Evolutionary conservation across 805 yeast genomes (phyloP).

Genomic region (Suhomyces sp.): DNA sequence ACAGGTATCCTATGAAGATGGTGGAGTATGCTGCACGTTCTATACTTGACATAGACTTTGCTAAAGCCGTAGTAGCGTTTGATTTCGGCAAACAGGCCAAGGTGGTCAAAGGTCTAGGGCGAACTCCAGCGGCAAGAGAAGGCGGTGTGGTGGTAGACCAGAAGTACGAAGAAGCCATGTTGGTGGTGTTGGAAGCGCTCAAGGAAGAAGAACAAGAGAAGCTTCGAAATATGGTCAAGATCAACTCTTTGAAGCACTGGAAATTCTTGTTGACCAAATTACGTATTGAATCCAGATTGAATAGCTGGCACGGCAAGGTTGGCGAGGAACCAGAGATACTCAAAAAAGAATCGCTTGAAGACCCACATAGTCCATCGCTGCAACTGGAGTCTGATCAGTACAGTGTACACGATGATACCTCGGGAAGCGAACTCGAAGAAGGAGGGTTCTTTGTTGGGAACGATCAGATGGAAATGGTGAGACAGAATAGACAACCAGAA

Average conservation of each 20-base stretch:
- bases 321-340: slow-evolving; percentile 10
- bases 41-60: slow-evolving; percentile 69
- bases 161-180: slow-evolving; percentile 60
- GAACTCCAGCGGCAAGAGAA: slow-evolving; percentile 58
- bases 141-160: slow-evolving; percentile 75
- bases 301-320: slow-evolving; percentile 47
- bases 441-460: background rate
- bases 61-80: slow-evolving; percentile 84
- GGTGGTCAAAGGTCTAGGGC: slow-evolving; percentile 14
- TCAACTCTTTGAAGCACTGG: slow-evolving; percentile 54
- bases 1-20: slow-evolving; percentile 36
- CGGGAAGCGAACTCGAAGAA: slow-evolving; percentile 1
- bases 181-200: slow-evolving; percentile 47
- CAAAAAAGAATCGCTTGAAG: slow-evolving; percentile 1
- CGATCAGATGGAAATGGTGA: background rate
- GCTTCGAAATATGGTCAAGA: slow-evolving; percentile 41
- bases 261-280: slow-evolving; percentile 49
- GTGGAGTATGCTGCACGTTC: slow-evolving; percentile 67
- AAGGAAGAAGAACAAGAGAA: slow-evolving; percentile 49
- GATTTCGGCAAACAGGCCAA: slow-evolving; percentile 51
- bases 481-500: background rate
- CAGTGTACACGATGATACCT: slow-evolving; percentile 3
- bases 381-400: background rate
- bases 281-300: slow-evolving; percentile 46
- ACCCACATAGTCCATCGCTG: background rate